A percentile compares a stretch with the other conserved stretches of the same genome.
phyloP scores from a whole-genome alignment of 371 early-diverging fungal genomes.

The Amoeboaphelidium occidentale region DNA sequence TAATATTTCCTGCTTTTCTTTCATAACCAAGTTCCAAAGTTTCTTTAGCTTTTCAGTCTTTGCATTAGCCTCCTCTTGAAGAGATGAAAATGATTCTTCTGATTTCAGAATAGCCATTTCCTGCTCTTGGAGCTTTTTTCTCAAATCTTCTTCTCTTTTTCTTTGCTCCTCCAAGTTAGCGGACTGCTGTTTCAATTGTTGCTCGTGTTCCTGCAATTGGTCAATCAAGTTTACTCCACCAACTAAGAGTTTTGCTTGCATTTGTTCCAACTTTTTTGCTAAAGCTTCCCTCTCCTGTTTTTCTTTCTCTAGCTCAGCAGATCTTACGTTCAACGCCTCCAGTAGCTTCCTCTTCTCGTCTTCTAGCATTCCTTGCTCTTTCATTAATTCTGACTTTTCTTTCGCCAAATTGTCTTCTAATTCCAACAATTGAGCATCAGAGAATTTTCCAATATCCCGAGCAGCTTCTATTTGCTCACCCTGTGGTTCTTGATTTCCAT shows the following conservation, averaged over 20 bases:
- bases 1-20: no score
- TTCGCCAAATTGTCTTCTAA: constrained; percentile 12
- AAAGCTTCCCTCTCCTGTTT: constrained; percentile 12
- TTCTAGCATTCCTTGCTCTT: constrained; percentile 13
- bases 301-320: constrained; percentile 20
- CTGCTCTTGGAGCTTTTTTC: constrained; percentile 15
- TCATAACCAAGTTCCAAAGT: no score
- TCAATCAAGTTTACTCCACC: constrained; percentile 27
- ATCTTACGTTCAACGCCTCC: constrained; percentile 14
- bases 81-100: constrained; percentile 22
- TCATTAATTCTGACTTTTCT: constrained; percentile 8
- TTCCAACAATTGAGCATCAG: constrained; percentile 20
- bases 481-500: constrained; percentile 8
- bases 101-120: constrained; percentile 22
- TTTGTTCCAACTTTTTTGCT: constrained; percentile 15
- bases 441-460: constrained; percentile 15
- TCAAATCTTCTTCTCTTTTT: constrained; percentile 16
- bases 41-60: no score
- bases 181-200: constrained; percentile 10
- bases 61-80: constrained; percentile 31
- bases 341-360: constrained; percentile 17
- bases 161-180: constrained; percentile 3
- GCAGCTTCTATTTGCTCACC: constrained; percentile 6
- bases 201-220: constrained; percentile 14
- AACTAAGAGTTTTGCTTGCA: constrained; percentile 23